Evolutionary conservation across 2,329 filamentous ascomycete genomes (phyloP).

Genomic region (Aureobasidium leucospermi): DNA sequence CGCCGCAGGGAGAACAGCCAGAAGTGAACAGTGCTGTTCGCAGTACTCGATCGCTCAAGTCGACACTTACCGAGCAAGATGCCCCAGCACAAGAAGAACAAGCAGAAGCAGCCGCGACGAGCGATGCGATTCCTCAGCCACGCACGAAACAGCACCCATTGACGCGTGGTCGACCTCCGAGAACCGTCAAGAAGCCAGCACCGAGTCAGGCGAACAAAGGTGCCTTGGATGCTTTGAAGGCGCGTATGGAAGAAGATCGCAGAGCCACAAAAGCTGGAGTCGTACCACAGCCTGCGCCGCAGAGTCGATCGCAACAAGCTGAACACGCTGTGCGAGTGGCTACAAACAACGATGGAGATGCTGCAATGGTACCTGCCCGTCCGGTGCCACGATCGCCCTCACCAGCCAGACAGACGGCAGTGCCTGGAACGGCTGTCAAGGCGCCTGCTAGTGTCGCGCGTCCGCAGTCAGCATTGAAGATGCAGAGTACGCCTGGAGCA

Average conservation of each 20-base stretch:
- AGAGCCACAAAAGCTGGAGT: constrained; percentile 16
- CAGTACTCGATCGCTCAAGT: constrained; percentile 23
- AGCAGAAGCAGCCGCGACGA: not conserved
- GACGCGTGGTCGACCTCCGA: constrained; percentile 18
- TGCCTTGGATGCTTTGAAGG: constrained; percentile 27
- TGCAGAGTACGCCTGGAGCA: constrained; percentile 35
- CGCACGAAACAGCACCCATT: constrained; percentile 10
- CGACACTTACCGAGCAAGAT: constrained; percentile 12
- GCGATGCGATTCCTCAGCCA: constrained; percentile 10
- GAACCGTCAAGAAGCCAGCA: constrained; percentile 22
- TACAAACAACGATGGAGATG: constrained; percentile 9
- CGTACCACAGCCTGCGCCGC: constrained; percentile 1
- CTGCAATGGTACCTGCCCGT: constrained; percentile 13
- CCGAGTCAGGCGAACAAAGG: constrained; percentile 22
- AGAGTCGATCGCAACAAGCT: not conserved
- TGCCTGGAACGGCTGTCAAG: constrained; percentile 22
- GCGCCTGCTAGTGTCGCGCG: constrained; percentile 18
- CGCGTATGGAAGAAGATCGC: constrained; percentile 26
- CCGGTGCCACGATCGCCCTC: constrained; percentile 21
- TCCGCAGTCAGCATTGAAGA: constrained; percentile 37
- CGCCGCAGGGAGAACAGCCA: constrained; percentile 19
- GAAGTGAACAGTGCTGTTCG: constrained; percentile 21
- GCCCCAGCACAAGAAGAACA: not conserved
- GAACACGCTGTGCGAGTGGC: not conserved
- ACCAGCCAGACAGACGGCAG: constrained; percentile 24